Base-by-base conservation (phyloP, 306 rosid genomes). In the Echinosophora koreensis region DNA sequence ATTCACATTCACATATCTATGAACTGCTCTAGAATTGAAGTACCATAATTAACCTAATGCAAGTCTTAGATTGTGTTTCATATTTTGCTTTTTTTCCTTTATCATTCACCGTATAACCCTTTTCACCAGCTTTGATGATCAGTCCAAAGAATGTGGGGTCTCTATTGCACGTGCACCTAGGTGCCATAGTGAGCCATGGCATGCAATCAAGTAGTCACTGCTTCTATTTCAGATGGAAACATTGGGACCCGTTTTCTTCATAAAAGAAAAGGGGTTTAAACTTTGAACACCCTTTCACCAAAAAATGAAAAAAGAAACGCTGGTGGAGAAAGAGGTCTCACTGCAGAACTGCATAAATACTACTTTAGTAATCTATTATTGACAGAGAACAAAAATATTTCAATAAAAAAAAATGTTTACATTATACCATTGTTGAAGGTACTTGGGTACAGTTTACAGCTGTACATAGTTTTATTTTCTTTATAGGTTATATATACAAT, bases 101-200 rank as follows among this genome's bases (percentile, higher is more conserved):
- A 35, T 28, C 39, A 13, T 50, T 28, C 46, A 60, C 12, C 38
- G 34, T 17, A 22, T 44, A 38, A 62, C 6, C 27, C 4, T 34
- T 58, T 34, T 70, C 49, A 37, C 35, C 35, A 52, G 64, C 52
- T 71, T 9, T 55, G 39, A 71, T 62, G 52, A 66, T 66, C 7
- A 34, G 66, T 64, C 47, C 59, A 57, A 37, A 65, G 10, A 1
- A 34, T 47, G 70, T 47, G 74, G 82, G 85, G 62, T 57, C 64
- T 35, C 3, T 6, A 22, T 6, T 82, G 82, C 86, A 71, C 86
- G 86, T 77, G 86, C 71, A 71, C 71, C 86, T 0, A 82, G 82
- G 82, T 63, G 64, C 35, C n/a, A 44, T 15, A 54, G 73, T 52
- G 57, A 62, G 59, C 5, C 39, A 65, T 8, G 39, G 6, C 50